These are phyloP conservation scores for Starmerella bombi DNA, from an alignment of 805 yeast species.

Conservation along the genomic window DNA sequence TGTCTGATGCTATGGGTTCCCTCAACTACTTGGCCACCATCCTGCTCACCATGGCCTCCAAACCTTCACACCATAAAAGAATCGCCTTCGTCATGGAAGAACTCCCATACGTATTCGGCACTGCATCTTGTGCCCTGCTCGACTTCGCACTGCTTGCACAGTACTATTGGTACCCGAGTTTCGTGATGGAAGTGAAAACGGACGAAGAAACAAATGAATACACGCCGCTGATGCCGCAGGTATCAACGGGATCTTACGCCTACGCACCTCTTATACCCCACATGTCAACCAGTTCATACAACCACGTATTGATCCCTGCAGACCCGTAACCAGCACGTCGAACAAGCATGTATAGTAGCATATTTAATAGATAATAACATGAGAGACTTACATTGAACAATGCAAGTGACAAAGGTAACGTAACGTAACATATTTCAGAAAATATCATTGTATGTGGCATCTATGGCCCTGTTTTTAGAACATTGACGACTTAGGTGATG, in stretches of 20 bases:
- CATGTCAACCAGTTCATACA: not conserved
- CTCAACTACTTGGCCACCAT: slow-evolving; percentile 24
- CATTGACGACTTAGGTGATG: too few relatives aligned
- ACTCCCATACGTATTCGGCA: slow-evolving; percentile 25
- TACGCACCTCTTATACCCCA: not conserved
- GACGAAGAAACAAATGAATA: not conserved
- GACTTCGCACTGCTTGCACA: slow-evolving; percentile 23
- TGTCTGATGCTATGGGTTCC: slow-evolving; percentile 24
- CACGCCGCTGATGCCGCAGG: not conserved
- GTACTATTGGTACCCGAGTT: slow-evolving; percentile 20
- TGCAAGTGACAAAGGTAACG: too few relatives aligned
- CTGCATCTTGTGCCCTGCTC: slow-evolving; percentile 19
- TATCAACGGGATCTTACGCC: not conserved
- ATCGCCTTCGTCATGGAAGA: slow-evolving; percentile 23
- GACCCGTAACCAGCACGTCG: too few relatives aligned
- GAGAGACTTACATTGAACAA: too few relatives aligned
- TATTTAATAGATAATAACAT: too few relatives aligned
- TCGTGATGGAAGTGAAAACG: slow-evolving; percentile 4
- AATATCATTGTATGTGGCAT: too few relatives aligned
- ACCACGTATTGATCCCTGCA: too few relatives aligned
- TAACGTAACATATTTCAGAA: too few relatives aligned
- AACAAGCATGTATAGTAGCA: too few relatives aligned
- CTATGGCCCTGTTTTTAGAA: too few relatives aligned
- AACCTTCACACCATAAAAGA: slow-evolving; percentile 8
- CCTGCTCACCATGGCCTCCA: slow-evolving; percentile 19